Percentiles rank a stretch among this genome's conserved stretches.
These are phyloP conservation scores for Solanum hybrid DNA, from an alignment of 305 asterid genomes.

Conservation along the genomic window DNA sequence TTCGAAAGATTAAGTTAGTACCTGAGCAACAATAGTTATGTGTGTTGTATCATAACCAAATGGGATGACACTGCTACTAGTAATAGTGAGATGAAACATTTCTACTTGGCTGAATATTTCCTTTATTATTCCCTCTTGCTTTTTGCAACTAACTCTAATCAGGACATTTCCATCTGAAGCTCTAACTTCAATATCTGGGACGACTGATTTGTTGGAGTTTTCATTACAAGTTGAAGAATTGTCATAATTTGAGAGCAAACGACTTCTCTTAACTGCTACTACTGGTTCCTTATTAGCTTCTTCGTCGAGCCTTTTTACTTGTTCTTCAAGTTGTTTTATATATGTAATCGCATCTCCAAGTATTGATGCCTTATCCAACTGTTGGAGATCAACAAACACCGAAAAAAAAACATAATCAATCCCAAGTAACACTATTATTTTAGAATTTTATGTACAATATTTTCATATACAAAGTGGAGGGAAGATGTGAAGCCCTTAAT, in stretches of 20 bases:
- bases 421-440: not conserved
- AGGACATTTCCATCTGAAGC: constrained; percentile 7
- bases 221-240: constrained; percentile 14
- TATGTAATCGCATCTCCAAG: constrained; percentile 39
- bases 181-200: constrained; percentile 15
- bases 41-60: constrained; percentile 14
- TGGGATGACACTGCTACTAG: constrained; percentile 20
- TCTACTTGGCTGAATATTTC: constrained; percentile 19
- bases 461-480: not conserved
- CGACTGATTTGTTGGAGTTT: not conserved
- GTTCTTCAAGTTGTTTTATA: constrained; percentile 33
- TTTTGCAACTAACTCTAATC: constrained; percentile 15
- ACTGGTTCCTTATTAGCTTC: constrained; percentile 18
- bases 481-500: not conserved
- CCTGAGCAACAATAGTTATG: constrained; percentile 29
- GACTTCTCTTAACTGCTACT: constrained; percentile 13
- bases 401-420: not conserved
- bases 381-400: not conserved
- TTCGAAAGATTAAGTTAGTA: not conserved
- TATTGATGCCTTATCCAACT: constrained; percentile 38
- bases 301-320: constrained; percentile 18
- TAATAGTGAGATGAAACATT: constrained; percentile 18
- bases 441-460: not conserved
- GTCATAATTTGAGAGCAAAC: constrained; percentile 5
- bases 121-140: constrained; percentile 2